Percentiles rank a stretch among this genome's conserved stretches.
phyloP scores from a whole-genome alignment of 768 basidiomycete species.

The Suillus sp. region DNA sequence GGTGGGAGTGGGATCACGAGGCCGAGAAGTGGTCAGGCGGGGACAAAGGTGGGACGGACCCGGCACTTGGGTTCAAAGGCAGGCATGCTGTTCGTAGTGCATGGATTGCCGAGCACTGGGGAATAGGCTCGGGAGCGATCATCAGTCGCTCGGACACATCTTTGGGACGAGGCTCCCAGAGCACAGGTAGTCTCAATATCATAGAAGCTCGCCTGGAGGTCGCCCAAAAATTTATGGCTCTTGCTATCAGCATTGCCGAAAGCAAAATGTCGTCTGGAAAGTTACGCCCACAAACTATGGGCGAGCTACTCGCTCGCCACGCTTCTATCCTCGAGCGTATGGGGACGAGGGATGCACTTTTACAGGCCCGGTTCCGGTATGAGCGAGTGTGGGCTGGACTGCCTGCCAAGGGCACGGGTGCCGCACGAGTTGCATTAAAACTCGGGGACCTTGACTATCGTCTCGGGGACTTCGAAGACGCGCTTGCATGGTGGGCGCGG shows the following conservation, averaged over 20 bases:
- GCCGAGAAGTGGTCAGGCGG: slow-evolving; percentile 64
- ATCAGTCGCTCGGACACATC: slow-evolving; percentile 42
- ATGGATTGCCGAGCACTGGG: slow-evolving; percentile 75
- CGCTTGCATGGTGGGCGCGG: slow-evolving; percentile 69
- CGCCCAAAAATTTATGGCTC: slow-evolving; percentile 55
- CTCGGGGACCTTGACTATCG: slow-evolving; percentile 66
- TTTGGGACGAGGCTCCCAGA: slow-evolving; percentile 32
- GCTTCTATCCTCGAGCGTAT: slow-evolving; percentile 63
- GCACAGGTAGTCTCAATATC: slow-evolving; percentile 42
- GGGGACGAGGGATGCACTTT: slow-evolving; percentile 50
- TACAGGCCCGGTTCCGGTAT: slow-evolving; percentile 58
- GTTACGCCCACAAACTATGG: slow-evolving; percentile 51
- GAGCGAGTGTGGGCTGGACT: slow-evolving; percentile 58
- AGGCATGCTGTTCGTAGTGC: slow-evolving; percentile 66
- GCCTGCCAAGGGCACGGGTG: slow-evolving; percentile 40
- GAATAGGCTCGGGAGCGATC: slow-evolving; percentile 43
- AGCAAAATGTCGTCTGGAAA: slow-evolving; percentile 38
- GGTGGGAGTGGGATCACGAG: slow-evolving; percentile 72
- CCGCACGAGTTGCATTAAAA: slow-evolving; percentile 62
- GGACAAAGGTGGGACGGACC: slow-evolving; percentile 67
- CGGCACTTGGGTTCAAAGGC: slow-evolving; percentile 60
- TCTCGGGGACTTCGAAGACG: slow-evolving; percentile 53
- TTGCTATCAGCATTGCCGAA: slow-evolving; percentile 50
- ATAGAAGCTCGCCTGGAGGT: slow-evolving; percentile 57
- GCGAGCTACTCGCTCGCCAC: slow-evolving; percentile 56